These are phyloP conservation scores for Heliamphora ciliata DNA, from an alignment of 179 eudicot species.

Conservation along the genomic window DNA sequence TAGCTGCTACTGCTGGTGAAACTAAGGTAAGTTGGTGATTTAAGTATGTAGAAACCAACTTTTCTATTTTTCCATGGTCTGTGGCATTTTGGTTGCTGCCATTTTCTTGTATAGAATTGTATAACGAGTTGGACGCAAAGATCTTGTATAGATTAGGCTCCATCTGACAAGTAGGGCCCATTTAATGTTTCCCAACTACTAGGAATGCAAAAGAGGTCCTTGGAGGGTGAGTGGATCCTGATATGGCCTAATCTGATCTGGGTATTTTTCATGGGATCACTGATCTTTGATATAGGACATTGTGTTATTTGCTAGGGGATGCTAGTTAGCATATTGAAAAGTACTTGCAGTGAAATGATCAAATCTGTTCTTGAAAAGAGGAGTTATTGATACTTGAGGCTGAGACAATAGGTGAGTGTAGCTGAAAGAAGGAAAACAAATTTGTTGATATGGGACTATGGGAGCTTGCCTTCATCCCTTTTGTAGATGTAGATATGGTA, in stretches of 20 bases:
- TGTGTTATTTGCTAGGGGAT: background rate
- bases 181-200: background rate
- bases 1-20: slow-evolving; percentile 91
- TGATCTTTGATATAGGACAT: background rate
- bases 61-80: too few species aligned
- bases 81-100: too few species aligned
- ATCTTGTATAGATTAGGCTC: too few species aligned
- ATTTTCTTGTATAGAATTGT: background rate
- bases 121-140: too few species aligned
- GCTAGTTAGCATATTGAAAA: background rate
- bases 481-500: too few species aligned
- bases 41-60: too few species aligned
- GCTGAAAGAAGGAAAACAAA: too few species aligned
- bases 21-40: slow-evolving; percentile 74
- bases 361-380: background rate
- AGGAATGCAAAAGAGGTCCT: background rate
- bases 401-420: background rate
- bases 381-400: background rate
- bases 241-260: background rate
- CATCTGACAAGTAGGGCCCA: background rate
- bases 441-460: too few species aligned
- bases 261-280: background rate
- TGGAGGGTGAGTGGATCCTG: background rate
- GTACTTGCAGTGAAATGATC: background rate
- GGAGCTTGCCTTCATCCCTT: too few species aligned